phyloP scores from a whole-genome alignment of 768 basidiomycete genomes.

The Baorangia bicolor region DNA sequence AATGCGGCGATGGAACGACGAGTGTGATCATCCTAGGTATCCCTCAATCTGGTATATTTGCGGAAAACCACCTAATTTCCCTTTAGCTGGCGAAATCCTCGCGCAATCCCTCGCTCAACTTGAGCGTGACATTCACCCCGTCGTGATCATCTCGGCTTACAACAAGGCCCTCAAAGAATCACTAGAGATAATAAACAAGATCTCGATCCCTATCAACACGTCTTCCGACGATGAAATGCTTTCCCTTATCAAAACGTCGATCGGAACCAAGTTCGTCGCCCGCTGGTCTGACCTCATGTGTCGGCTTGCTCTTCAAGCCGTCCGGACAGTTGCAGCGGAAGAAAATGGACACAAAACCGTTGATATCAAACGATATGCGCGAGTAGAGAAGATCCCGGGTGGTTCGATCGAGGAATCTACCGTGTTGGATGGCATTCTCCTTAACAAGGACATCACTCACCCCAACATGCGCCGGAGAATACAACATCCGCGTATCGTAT shows the following conservation, averaged over 20 bases:
- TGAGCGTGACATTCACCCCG: slow-evolving; percentile 96
- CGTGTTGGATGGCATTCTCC: slow-evolving; percentile 89
- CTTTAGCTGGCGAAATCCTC: slow-evolving; percentile 89
- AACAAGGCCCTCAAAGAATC: slow-evolving; percentile 94
- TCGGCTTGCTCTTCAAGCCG: slow-evolving; percentile 87
- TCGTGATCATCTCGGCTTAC: slow-evolving; percentile 98
- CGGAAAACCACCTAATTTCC: not conserved
- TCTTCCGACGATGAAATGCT: slow-evolving; percentile 89
- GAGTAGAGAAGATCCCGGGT: slow-evolving; percentile 96
- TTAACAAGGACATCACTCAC: slow-evolving; percentile 99
- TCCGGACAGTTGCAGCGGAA: slow-evolving; percentile 82
- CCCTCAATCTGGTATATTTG: slow-evolving; percentile 11
- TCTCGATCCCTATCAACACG: slow-evolving; percentile 89
- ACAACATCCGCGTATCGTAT: slow-evolving; percentile 80
- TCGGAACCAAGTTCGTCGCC: slow-evolving; percentile 96
- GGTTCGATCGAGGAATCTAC: slow-evolving; percentile 93
- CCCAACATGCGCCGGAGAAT: slow-evolving; percentile 95
- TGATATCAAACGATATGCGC: slow-evolving; percentile 96
- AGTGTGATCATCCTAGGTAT: slow-evolving; percentile 96
- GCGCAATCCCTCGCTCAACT: slow-evolving; percentile 92
- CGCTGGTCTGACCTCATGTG: slow-evolving; percentile 99
- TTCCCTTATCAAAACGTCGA: slow-evolving; percentile 94
- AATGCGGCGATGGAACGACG: slow-evolving; percentile 98
- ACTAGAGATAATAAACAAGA: slow-evolving; percentile 80
- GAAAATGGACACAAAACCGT: slow-evolving; percentile 80